A percentile compares a stretch with the other conserved stretches of the same genome.
These are phyloP conservation scores for Kodamaea ohmeri DNA, from an alignment of 1,139 yeast genomes.

Conservation along the genomic window DNA sequence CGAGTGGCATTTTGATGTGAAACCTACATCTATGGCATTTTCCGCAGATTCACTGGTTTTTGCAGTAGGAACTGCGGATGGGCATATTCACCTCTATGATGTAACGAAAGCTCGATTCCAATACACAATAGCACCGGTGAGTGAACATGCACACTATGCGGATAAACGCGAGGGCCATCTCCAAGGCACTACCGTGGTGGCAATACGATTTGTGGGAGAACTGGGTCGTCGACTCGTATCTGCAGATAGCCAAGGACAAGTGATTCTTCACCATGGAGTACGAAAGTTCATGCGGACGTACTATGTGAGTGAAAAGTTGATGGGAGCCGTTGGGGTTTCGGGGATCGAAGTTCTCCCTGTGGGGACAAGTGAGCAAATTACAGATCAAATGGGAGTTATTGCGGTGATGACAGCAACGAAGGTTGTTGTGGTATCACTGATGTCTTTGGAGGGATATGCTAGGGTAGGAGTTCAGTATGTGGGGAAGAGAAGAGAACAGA, in stretches of 20 bases:
- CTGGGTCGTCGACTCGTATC: conserved; percentile 59
- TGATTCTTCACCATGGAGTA: conserved; percentile 58
- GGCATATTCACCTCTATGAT: conserved; percentile 14
- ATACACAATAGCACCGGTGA: conserved; percentile 29
- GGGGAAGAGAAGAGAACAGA: neutral
- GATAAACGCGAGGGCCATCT: conserved; percentile 52
- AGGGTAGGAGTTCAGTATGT: conserved; percentile 3
- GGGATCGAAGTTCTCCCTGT: conserved; percentile 50
- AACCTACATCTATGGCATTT: conserved; percentile 28
- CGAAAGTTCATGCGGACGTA: conserved; percentile 52
- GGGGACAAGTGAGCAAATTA: conserved; percentile 49
- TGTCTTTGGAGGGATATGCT: conserved; percentile 38
- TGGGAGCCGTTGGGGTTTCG: conserved; percentile 50
- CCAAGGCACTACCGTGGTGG: conserved; percentile 41
- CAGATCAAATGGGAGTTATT: conserved; percentile 57
- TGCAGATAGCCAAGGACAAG: conserved; percentile 57
- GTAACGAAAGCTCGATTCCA: conserved; percentile 7
- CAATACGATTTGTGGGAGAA: conserved; percentile 53
- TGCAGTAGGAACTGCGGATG: conserved; percentile 43
- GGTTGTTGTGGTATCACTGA: conserved; percentile 53
- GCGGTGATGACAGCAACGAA: conserved; percentile 58
- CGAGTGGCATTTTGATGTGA: conserved; percentile 38
- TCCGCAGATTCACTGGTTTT: conserved; percentile 12
- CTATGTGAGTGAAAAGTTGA: conserved; percentile 48
- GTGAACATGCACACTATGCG: conserved; percentile 26